Conservation (phyloP, 164 flowering plant genomes). For the Umbellularia californica region DNA sequence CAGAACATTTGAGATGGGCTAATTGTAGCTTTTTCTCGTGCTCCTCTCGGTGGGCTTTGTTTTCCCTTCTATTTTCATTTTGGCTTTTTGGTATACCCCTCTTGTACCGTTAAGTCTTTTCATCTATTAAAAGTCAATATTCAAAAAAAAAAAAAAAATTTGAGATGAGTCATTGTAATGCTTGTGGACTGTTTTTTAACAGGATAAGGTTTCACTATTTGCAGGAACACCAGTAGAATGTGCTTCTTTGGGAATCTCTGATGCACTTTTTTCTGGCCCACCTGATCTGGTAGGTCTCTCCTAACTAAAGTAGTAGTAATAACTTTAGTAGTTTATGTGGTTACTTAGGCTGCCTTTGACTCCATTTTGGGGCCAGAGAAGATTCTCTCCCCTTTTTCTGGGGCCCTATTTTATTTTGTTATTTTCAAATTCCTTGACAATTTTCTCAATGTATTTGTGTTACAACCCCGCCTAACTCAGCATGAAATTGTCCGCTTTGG, state of each 20-base stretch:
- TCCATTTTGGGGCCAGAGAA: background rate
- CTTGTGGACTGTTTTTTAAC: background rate
- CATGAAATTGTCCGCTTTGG: no score
- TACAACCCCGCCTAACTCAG: no score
- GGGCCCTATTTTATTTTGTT: background rate
- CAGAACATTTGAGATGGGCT: background rate
- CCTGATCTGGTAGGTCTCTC: constrained; percentile 68
- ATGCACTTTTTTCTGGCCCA: constrained; percentile 54
- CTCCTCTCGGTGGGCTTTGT: no score
- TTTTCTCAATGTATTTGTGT: no score
- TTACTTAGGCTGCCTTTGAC: background rate
- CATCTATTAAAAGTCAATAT: no score
- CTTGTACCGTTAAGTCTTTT: background rate
- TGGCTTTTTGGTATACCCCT: background rate
- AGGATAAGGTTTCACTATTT: constrained; percentile 3
- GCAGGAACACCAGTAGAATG: constrained; percentile 97
- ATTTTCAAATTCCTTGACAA: no score
- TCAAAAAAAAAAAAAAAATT: no score
- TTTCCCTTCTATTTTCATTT: background rate
- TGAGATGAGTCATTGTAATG: background rate
- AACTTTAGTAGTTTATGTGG: background rate
- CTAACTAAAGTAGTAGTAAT: background rate
- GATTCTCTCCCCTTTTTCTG: background rate
- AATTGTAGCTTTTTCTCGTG: no score
- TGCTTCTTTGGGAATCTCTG: constrained; percentile 73